These are phyloP conservation scores for Debaryomyces nepalensis DNA, from an alignment of 1,139 yeast species.

Conservation along the genomic window DNA sequence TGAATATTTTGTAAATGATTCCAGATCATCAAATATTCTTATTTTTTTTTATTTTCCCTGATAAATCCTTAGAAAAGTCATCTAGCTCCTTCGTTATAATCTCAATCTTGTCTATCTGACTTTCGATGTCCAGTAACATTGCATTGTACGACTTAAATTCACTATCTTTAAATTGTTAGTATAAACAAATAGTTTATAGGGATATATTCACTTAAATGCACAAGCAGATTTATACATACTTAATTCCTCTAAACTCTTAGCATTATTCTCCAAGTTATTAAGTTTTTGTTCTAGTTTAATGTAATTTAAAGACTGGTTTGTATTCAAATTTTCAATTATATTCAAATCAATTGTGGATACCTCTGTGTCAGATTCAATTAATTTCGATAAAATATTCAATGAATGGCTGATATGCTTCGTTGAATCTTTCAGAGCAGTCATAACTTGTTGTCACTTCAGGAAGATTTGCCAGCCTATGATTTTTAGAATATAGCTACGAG, in stretches of 20 bases:
- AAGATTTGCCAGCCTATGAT: too few species aligned
- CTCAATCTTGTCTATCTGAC: constrained; percentile 50
- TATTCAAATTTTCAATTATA: constrained; percentile 57
- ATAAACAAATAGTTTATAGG: constrained; percentile 2
- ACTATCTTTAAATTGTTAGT: constrained; percentile 26
- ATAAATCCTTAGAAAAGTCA: constrained; percentile 61
- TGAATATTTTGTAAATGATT: neutral
- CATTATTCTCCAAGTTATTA: constrained; percentile 40
- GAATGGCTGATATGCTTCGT: constrained; percentile 36
- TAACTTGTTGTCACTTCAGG: constrained; percentile 12
- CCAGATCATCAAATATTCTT: neutral
- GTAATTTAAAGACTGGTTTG: constrained; percentile 60
- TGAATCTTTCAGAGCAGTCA: constrained; percentile 39
- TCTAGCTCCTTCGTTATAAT: constrained; percentile 58
- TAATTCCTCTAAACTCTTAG: constrained; percentile 31
- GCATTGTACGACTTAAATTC: constrained; percentile 35
- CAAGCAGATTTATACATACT: constrained; percentile 32
- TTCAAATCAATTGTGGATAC: constrained; percentile 56
- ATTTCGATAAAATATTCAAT: constrained; percentile 30
- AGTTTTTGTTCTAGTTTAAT: constrained; percentile 57
- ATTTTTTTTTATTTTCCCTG: constrained; percentile 18
- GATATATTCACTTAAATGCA: neutral
- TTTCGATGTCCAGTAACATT: constrained; percentile 49
- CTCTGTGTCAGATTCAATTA: constrained; percentile 60
- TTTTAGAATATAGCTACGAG: too few species aligned